Evolutionary conservation across 1,139 yeast genomes (phyloP).

Genomic region (Yamadazyma triangularis): DNA sequence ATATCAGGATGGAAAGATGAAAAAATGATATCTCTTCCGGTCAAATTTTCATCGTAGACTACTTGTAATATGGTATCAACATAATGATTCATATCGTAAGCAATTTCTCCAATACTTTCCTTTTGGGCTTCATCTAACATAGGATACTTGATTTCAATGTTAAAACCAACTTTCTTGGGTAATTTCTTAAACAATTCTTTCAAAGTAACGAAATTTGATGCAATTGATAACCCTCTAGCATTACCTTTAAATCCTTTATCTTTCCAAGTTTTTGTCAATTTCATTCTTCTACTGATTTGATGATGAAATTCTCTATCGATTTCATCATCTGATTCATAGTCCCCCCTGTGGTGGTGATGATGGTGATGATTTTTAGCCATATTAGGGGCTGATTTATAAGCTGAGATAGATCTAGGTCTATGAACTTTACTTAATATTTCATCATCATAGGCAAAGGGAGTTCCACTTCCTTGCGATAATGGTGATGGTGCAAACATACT

Average conservation of each 20-base stretch:
- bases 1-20: slow-evolving; percentile 95
- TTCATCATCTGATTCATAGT: slow-evolving; percentile 23
- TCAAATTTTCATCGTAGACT: slow-evolving; percentile 70
- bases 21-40: slow-evolving; percentile 82
- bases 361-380: slow-evolving; percentile 9
- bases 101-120: slow-evolving; percentile 85
- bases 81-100: slow-evolving; percentile 80
- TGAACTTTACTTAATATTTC: slow-evolving; percentile 29
- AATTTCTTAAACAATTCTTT: slow-evolving; percentile 78
- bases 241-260: slow-evolving; percentile 87
- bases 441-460: slow-evolving; percentile 41
- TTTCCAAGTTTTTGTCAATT: slow-evolving; percentile 82
- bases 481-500: slow-evolving; percentile 6
- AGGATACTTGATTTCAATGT: slow-evolving; percentile 92
- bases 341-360: slow-evolving; percentile 6
- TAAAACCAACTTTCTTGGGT: slow-evolving; percentile 85
- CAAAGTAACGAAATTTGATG: slow-evolving; percentile 86
- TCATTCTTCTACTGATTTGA: slow-evolving; percentile 64
- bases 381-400: slow-evolving; percentile 32
- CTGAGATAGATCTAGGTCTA: slow-evolving; percentile 39
- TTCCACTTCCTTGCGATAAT: slow-evolving; percentile 13
- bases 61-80: slow-evolving; percentile 78
- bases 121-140: slow-evolving; percentile 90
- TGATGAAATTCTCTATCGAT: slow-evolving; percentile 34
- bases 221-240: slow-evolving; percentile 82